Percentiles rank a stretch among this genome's conserved stretches.
These are phyloP conservation scores for Bruguiera gymnorhiza DNA, from an alignment of 345 rosid genomes.

Conservation along the genomic window DNA sequence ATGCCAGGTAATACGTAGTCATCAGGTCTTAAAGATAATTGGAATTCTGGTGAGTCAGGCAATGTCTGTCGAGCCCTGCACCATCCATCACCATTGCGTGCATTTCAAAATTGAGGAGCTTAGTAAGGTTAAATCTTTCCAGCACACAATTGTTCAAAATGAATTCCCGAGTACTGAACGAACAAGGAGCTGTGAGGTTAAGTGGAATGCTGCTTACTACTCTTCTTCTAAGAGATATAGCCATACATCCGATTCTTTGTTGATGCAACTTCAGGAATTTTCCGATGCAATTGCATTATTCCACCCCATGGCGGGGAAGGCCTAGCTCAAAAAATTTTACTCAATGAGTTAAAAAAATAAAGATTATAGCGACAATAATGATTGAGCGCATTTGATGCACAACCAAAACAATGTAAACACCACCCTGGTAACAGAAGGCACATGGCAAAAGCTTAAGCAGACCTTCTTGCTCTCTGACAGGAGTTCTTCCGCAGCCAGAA, in stretches of 20 bases:
- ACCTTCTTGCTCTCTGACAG: constrained; percentile 82
- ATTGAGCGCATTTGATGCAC: too few relatives aligned
- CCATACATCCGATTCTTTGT: constrained; percentile 81
- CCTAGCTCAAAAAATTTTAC: constrained; percentile 28
- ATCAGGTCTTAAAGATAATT: constrained; percentile 73
- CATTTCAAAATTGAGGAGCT: too few relatives aligned
- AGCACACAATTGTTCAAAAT: too few relatives aligned
- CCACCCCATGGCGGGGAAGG: constrained; percentile 82
- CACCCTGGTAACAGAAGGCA: constrained; percentile 76
- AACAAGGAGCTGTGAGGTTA: background rate
- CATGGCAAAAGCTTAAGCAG: constrained; percentile 70
- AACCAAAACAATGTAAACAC: constrained; percentile 4
- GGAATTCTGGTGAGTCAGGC: constrained; percentile 88
- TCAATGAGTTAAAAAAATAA: background rate
- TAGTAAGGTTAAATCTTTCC: too few relatives aligned
- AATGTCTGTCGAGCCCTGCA: constrained; percentile 65
- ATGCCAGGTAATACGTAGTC: constrained; percentile 61
- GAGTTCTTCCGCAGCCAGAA: constrained; percentile 79
- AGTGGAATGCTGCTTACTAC: constrained; percentile 47
- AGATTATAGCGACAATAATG: too few relatives aligned
- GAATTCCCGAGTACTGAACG: background rate
- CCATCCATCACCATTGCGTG: background rate
- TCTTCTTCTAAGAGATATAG: constrained; percentile 84
- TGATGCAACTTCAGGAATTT: constrained; percentile 84
- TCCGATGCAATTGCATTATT: constrained; percentile 76